Evolutionary conservation across 768 basidiomycete genomes (phyloP).

Genomic region (Mycena capillaripes): DNA sequence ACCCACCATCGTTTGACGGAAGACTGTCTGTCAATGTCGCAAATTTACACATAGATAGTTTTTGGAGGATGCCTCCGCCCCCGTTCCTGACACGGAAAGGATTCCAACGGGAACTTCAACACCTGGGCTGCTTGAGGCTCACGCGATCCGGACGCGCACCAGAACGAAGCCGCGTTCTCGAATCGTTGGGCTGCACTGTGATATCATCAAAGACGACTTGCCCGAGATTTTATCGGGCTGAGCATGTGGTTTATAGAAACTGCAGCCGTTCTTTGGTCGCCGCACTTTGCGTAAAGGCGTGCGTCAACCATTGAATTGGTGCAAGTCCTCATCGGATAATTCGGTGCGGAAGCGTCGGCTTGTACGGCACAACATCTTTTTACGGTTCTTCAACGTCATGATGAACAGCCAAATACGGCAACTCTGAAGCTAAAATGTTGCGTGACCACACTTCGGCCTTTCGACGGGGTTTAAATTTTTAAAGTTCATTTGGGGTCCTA

Average conservation of each 20-base stretch:
- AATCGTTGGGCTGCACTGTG: slow-evolving; percentile 80
- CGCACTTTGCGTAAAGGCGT: too few relatives aligned
- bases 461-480: too few relatives aligned
- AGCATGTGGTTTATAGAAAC: slow-evolving; percentile 37
- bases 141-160: slow-evolving; percentile 30
- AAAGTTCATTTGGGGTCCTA: too few relatives aligned
- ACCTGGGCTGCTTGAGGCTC: background rate
- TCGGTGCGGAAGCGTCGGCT: too few relatives aligned
- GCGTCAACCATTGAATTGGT: too few relatives aligned
- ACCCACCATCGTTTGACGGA: slow-evolving; percentile 94
- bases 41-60: slow-evolving; percentile 4
- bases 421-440: too few relatives aligned
- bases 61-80: background rate
- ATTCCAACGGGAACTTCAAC: background rate
- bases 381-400: too few relatives aligned
- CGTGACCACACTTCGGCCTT: too few relatives aligned
- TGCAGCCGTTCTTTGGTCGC: background rate
- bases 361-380: too few relatives aligned
- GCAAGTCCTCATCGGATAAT: too few relatives aligned
- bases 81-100: background rate
- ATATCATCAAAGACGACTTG: slow-evolving; percentile 86
- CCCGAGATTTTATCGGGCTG: slow-evolving; percentile 64
- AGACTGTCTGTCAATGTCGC: slow-evolving; percentile 57
- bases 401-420: too few relatives aligned
- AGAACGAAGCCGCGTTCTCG: slow-evolving; percentile 55